These are phyloP conservation scores for Wickerhamomyces chambardii DNA, from an alignment of 805 yeast species.

Conservation along the genomic window DNA sequence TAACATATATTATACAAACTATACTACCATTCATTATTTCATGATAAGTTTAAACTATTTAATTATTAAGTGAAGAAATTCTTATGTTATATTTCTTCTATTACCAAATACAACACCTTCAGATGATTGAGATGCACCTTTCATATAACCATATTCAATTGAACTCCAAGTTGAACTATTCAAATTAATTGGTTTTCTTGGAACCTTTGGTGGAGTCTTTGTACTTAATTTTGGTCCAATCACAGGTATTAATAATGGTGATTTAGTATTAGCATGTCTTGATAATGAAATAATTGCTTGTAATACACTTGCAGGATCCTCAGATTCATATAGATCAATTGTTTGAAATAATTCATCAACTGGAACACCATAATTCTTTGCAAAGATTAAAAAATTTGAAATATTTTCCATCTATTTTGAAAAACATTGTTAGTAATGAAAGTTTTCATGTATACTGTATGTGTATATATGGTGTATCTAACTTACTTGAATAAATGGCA, in stretches of 20 bases:
- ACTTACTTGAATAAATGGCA: slow-evolving; percentile 54
- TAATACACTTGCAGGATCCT: slow-evolving; percentile 74
- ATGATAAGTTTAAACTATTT: not conserved
- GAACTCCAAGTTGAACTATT: slow-evolving; percentile 44
- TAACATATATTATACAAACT: slow-evolving; percentile 13
- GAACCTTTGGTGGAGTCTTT: slow-evolving; percentile 39
- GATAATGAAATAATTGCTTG: slow-evolving; percentile 69
- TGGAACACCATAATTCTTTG: slow-evolving; percentile 60
- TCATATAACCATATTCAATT: slow-evolving; percentile 49
- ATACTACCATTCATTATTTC: slow-evolving; percentile 11
- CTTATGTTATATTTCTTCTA: slow-evolving; percentile 31
- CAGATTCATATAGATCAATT: slow-evolving; percentile 58
- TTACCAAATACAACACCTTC: slow-evolving; percentile 49
- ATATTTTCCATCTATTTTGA: slow-evolving; percentile 70
- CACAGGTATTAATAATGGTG: slow-evolving; percentile 39
- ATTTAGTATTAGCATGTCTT: slow-evolving; percentile 49
- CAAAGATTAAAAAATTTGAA: slow-evolving; percentile 55
- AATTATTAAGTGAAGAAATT: not conserved
- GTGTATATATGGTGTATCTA: not conserved
- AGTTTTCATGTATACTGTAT: too few species aligned
- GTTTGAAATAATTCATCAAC: slow-evolving; percentile 81
- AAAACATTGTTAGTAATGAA: not conserved
- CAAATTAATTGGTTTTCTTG: slow-evolving; percentile 44
- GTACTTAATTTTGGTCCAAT: slow-evolving; percentile 50
- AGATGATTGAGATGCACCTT: slow-evolving; percentile 43